phyloP scores from a whole-genome alignment of 2,329 filamentous ascomycete genomes.

The Diaporthe australafricana region DNA sequence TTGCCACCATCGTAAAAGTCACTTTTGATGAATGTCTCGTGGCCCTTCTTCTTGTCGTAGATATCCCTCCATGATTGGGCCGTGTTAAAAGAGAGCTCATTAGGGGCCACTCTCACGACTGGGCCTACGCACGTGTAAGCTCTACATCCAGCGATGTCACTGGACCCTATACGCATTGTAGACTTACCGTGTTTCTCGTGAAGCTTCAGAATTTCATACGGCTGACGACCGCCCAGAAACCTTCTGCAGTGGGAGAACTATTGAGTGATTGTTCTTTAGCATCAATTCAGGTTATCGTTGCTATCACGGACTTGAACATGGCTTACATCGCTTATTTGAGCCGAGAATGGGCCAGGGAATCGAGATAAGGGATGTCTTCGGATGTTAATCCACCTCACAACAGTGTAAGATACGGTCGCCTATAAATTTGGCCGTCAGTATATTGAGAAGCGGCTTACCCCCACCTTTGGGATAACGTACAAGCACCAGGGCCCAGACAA shows the following conservation, averaged over 20 bases:
- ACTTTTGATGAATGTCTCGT: conserved; percentile 39
- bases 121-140: background rate
- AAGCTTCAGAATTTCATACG: conserved; percentile 20
- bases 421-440: background rate
- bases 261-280: background rate
- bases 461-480: background rate
- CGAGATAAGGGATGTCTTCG: conserved; percentile 3
- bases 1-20: conserved; percentile 44
- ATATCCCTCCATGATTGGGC: conserved; percentile 33
- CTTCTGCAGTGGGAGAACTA: conserved; percentile 22
- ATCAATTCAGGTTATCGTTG: background rate
- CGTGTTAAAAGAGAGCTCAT: conserved; percentile 31
- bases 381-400: background rate
- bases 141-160: background rate
- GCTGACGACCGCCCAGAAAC: conserved; percentile 25
- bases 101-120: conserved; percentile 16
- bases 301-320: background rate
- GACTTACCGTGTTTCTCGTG: conserved; percentile 25
- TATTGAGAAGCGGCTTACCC: too few relatives aligned
- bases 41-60: conserved; percentile 39
- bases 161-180: background rate
- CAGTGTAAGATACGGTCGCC: background rate
- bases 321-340: conserved; percentile 7
- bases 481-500: background rate
- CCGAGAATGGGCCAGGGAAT: conserved; percentile 9